phyloP scores from a whole-genome alignment of 78 protist genomes.

The Thecamonas trahens region DNA sequence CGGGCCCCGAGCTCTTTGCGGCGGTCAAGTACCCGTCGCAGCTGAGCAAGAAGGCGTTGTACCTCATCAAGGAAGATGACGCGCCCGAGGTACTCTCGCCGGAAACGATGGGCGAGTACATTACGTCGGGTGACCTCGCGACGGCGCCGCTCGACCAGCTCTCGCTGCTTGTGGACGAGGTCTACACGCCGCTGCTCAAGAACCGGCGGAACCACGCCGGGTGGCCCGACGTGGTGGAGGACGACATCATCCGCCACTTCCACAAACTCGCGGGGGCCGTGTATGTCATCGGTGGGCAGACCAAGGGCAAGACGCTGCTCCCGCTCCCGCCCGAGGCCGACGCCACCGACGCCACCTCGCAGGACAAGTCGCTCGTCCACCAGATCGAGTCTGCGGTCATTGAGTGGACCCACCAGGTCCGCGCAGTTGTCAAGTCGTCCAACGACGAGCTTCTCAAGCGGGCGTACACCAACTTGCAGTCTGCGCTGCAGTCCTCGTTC shows the following conservation, averaged over 20 bases:
- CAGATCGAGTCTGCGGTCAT: constrained; percentile 53
- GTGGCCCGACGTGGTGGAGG: constrained; percentile 20
- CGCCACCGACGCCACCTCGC: constrained; percentile 10
- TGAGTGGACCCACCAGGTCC: constrained; percentile 62
- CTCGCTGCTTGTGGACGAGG: not conserved
- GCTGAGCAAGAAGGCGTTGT: constrained; percentile 8
- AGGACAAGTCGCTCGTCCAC: constrained; percentile 38
- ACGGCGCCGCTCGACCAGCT: constrained; percentile 13
- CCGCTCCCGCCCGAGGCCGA: constrained; percentile 38
- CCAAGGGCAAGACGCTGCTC: constrained; percentile 36
- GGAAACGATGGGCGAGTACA: not conserved
- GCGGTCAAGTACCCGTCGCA: not conserved
- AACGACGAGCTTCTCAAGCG: not conserved
- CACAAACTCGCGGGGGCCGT: not conserved
- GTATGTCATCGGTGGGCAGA: constrained; percentile 20
- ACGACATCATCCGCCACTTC: constrained; percentile 9
- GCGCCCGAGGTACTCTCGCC: not conserved
- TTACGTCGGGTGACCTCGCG: constrained; percentile 17
- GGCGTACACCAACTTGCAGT: constrained; percentile 10
- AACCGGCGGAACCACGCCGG: not conserved
- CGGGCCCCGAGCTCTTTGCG: not conserved
- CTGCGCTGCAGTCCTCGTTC: not conserved
- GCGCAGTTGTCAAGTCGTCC: constrained; percentile 4
- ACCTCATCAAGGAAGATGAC: not conserved
- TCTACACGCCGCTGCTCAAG: constrained; percentile 9